Evolutionary conservation across 805 yeast species (phyloP).

Genomic region (Brettanomyces bruxellensis): DNA sequence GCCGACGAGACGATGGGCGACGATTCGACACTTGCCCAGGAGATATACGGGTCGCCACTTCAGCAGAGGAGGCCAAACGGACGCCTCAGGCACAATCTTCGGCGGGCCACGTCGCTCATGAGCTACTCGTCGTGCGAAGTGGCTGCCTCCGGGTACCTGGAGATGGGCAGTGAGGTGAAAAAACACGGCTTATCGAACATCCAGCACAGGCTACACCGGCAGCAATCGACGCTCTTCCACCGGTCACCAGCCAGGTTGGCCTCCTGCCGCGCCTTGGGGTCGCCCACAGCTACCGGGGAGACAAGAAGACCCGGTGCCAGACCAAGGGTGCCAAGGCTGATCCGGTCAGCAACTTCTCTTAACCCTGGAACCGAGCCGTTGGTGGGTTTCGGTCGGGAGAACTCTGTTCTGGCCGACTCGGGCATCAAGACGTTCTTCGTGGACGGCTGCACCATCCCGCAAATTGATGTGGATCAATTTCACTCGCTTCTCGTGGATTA

Average conservation of each 20-base stretch:
- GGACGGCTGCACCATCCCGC: slow-evolving; percentile 56
- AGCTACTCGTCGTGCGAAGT: not conserved
- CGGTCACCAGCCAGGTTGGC: too few relatives aligned
- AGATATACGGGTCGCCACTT: slow-evolving; percentile 30
- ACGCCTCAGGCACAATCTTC: slow-evolving; percentile 14
- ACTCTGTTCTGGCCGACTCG: slow-evolving; percentile 21
- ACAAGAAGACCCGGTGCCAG: too few relatives aligned
- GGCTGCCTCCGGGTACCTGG: not conserved
- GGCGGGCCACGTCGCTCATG: slow-evolving; percentile 18
- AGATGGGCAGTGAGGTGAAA: too few relatives aligned
- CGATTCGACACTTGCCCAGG: slow-evolving; percentile 7
- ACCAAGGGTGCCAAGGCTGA: not conserved
- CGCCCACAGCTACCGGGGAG: too few relatives aligned
- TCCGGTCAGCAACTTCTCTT: not conserved
- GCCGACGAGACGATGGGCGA: slow-evolving; percentile 5
- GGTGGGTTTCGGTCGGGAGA: slow-evolving; percentile 3
- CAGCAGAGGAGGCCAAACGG: slow-evolving; percentile 20
- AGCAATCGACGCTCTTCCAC: not conserved
- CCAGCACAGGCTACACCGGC: not conserved
- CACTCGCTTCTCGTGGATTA: slow-evolving; percentile 38
- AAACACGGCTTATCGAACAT: too few relatives aligned
- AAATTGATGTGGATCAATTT: slow-evolving; percentile 53
- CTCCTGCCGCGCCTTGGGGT: too few relatives aligned
- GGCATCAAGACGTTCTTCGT: slow-evolving; percentile 34
- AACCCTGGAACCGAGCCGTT: not conserved